These are phyloP conservation scores for Ganoderma lucidum DNA, from an alignment of 1,284 basidiomycete genomes.

Conservation along the genomic window DNA sequence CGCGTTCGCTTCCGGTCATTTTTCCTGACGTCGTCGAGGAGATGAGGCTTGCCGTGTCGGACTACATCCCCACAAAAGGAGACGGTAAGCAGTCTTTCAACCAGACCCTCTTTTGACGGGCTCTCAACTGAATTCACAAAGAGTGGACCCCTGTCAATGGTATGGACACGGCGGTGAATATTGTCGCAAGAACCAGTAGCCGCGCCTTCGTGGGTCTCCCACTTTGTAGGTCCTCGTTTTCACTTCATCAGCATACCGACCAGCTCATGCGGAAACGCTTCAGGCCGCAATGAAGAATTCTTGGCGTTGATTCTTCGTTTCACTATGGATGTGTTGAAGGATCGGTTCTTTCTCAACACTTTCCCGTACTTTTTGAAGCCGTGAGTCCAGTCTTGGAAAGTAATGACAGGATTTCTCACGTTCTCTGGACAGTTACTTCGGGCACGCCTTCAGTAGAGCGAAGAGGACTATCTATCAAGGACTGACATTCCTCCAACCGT, in stretches of 20 bases:
- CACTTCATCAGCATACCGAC: background rate
- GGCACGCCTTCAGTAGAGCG: background rate
- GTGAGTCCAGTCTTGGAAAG: background rate
- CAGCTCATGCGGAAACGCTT: background rate
- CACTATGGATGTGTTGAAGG: background rate
- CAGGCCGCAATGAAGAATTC: constrained; percentile 1
- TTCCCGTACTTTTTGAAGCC: background rate
- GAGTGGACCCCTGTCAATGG: constrained; percentile 32
- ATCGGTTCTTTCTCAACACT: background rate
- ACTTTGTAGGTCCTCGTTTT: constrained; percentile 28
- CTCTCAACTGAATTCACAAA: constrained; percentile 4
- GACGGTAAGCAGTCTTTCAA: constrained; percentile 26
- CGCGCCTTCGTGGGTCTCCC: constrained; percentile 40
- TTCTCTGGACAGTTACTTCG: background rate
- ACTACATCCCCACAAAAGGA: constrained; percentile 21
- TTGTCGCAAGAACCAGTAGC: constrained; percentile 36
- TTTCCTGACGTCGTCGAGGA: constrained; percentile 39
- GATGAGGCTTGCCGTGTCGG: constrained; percentile 33
- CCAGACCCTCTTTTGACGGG: background rate
- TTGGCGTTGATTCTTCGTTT: background rate
- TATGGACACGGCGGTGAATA: constrained; percentile 23
- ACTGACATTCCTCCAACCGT: constrained; percentile 39
- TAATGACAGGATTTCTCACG: background rate
- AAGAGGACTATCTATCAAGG: constrained; percentile 10
- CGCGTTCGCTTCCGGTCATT: constrained; percentile 31